phyloP scores from a whole-genome alignment of 331 rosid species.

The Saraca asoca region DNA sequence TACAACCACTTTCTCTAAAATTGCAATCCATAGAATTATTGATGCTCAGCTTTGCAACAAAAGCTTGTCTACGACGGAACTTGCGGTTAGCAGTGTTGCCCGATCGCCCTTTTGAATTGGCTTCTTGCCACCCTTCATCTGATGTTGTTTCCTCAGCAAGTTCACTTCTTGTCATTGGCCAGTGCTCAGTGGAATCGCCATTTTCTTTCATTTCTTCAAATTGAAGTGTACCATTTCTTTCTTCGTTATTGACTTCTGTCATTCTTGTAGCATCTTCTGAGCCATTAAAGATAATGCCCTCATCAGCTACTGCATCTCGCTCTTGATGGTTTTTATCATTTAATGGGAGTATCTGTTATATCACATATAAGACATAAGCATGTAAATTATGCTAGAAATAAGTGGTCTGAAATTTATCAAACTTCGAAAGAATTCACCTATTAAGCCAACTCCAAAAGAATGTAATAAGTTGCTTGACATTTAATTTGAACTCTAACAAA shows the following conservation, averaged over 20 bases:
- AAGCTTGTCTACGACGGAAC: slow-evolving; percentile 54
- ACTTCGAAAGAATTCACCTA: slow-evolving; percentile 29
- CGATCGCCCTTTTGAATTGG: slow-evolving; percentile 73
- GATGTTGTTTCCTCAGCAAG: slow-evolving; percentile 59
- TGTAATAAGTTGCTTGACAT: slow-evolving; percentile 34
- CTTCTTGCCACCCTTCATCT: slow-evolving; percentile 98
- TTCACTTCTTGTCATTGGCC: slow-evolving; percentile 39
- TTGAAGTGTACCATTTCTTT: slow-evolving; percentile 32
- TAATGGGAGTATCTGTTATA: slow-evolving; percentile 52
- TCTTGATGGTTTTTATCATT: slow-evolving; percentile 55
- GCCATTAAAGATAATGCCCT: slow-evolving; percentile 40
- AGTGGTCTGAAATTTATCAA: slow-evolving; percentile 25
- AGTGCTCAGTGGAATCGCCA: slow-evolving; percentile 32
- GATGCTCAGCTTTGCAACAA: slow-evolving; percentile 54
- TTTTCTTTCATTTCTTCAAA: slow-evolving; percentile 51
- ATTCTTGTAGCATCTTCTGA: slow-evolving; percentile 34
- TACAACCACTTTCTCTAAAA: slow-evolving; percentile 47
- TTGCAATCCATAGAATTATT: slow-evolving; percentile 43
- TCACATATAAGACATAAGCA: slow-evolving; percentile 6
- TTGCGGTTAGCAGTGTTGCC: slow-evolving; percentile 58
- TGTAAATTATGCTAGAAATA: neutral
- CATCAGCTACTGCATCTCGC: slow-evolving; percentile 37
- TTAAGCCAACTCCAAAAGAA: slow-evolving; percentile 38
- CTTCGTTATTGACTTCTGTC: slow-evolving; percentile 37
- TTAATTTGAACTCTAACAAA: slow-evolving; percentile 29